phyloP scores from a whole-genome alignment of 495 filamentous ascomycete species.

The Parathielavia hyrcaniae region DNA sequence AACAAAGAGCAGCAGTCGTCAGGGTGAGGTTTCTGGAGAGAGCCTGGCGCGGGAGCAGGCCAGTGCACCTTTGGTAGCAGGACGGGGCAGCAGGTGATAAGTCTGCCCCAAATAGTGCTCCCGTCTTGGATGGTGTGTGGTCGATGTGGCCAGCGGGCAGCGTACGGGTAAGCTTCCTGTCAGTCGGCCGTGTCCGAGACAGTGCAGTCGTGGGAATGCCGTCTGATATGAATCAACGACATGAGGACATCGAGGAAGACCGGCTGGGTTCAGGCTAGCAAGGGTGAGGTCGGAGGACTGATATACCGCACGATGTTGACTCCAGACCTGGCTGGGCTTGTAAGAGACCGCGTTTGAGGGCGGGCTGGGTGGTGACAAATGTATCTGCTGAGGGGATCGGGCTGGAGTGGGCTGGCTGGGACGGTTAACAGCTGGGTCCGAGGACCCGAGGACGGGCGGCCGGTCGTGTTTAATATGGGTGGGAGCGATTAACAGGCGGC shows the following conservation, averaged over 20 bases:
- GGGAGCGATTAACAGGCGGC: not conserved
- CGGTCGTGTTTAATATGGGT: slow-evolving; percentile 11
- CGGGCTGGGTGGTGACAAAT: slow-evolving; percentile 10
- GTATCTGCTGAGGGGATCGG: slow-evolving; percentile 8
- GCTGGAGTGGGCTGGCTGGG: slow-evolving; percentile 2
- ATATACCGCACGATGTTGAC: slow-evolving; percentile 10
- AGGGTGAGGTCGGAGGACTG: slow-evolving; percentile 9
- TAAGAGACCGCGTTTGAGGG: slow-evolving; percentile 20
- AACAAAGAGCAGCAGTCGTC: slow-evolving; percentile 1
- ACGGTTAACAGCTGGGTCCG: slow-evolving; percentile 10
- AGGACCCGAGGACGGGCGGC: slow-evolving; percentile 18
- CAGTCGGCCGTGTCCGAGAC: slow-evolving; percentile 43
- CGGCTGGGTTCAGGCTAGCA: slow-evolving; percentile 5
- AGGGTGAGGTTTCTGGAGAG: not conserved
- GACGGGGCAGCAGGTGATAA: slow-evolving; percentile 6
- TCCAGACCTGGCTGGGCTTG: slow-evolving; percentile 5
- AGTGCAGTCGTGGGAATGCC: slow-evolving; percentile 31
- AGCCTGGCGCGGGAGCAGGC: not conserved
- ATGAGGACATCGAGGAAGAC: slow-evolving; percentile 35
- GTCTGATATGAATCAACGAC: slow-evolving; percentile 37
- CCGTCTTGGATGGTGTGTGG: slow-evolving; percentile 26
- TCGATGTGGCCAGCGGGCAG: slow-evolving; percentile 28
- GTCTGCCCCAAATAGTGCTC: not conserved
- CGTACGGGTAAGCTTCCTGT: slow-evolving; percentile 20
- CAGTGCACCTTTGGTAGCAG: not conserved